Percentiles rank a stretch among this genome's conserved stretches.
phyloP scores from a whole-genome alignment of 768 basidiomycete genomes.

The Rhizopogon vinicolor region DNA sequence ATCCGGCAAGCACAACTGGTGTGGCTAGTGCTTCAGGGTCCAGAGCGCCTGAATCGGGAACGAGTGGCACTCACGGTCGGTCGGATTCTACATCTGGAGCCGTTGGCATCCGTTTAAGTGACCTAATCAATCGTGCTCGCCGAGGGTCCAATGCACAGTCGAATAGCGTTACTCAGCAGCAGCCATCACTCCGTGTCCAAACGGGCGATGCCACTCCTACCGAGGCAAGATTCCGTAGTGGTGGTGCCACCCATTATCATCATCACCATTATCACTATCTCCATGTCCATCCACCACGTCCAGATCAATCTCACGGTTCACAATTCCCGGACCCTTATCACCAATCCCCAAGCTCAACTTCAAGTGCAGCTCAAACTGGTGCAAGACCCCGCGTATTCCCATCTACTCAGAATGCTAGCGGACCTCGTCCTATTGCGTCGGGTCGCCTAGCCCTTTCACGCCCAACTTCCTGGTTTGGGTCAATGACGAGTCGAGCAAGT shows the following conservation, averaged over 20 bases:
- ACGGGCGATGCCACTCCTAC: neutral
- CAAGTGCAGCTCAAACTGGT: neutral
- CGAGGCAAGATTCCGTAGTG: neutral
- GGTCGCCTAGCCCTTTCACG: neutral
- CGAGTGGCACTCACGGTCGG: neutral
- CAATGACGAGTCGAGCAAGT: neutral
- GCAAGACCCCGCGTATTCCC: neutral
- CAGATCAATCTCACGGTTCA: neutral
- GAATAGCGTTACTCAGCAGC: neutral
- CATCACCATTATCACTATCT: neutral
- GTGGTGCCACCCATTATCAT: neutral
- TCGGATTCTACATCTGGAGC: neutral
- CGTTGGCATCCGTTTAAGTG: neutral
- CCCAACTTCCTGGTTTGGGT: slow-evolving; percentile 2
- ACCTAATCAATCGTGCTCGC: neutral
- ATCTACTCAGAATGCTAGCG: neutral
- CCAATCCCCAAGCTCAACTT: neutral
- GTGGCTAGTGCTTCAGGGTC: neutral
- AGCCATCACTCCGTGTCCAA: neutral
- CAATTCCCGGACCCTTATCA: neutral
- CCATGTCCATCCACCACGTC: neutral
- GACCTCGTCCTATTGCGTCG: neutral
- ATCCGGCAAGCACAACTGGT: neutral
- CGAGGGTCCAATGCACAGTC: neutral
- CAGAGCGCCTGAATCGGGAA: neutral